Evolutionary conservation across 108 stramenopile species (phyloP), one percentile per base, ranked within the genome.

Genomic region (Craspedostauros australis): DNA sequence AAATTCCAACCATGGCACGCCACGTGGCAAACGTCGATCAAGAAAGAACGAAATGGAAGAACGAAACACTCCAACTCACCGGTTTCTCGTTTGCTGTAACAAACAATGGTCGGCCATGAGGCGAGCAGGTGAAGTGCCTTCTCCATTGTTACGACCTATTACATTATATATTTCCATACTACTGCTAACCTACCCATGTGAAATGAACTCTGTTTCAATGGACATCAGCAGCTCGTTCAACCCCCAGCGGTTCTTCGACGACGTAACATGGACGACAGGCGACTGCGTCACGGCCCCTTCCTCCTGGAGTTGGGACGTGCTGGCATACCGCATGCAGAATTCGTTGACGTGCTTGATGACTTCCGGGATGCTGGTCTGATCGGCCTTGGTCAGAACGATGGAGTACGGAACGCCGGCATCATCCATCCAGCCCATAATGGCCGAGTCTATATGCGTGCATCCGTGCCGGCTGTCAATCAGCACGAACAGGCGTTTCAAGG

Each of bases 401-500:
- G 84, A 62, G 54, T 81, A 92, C 4, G 84, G 82, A 15, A 87
- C 79, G 23, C 68, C 70, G 1, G 81, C 82, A 27, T 92, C 84
- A 44, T 92, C 91, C 39, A 84, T 70, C 91, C 91, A 92, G 47
- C 77, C 56, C 77, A 88, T 73, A 28, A 92, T 75, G 23, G 76
- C 39, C 12, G 66, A 58, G 69, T 92, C 91, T 20, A 86, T 14
- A 15, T 62, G 32, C 42, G 19, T 63, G 53, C 12, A 60, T 26
- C 4, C 54, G 55, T 46, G 64, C 7, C 91, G 68, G n/a, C 82
- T 71, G 59, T 92, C 91, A 7, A 88, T 12, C n/a, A 92, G 61
- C 34, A 92, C 52, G 53, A 73, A 88, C 4, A 87, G 46, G 14
- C 84, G 66, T 41, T 68, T 55, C 47, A 91, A 46, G n/a, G 39